These are phyloP conservation scores for Sporothrix protearum DNA, from an alignment of 2,329 filamentous ascomycete species.

Conservation along the genomic window DNA sequence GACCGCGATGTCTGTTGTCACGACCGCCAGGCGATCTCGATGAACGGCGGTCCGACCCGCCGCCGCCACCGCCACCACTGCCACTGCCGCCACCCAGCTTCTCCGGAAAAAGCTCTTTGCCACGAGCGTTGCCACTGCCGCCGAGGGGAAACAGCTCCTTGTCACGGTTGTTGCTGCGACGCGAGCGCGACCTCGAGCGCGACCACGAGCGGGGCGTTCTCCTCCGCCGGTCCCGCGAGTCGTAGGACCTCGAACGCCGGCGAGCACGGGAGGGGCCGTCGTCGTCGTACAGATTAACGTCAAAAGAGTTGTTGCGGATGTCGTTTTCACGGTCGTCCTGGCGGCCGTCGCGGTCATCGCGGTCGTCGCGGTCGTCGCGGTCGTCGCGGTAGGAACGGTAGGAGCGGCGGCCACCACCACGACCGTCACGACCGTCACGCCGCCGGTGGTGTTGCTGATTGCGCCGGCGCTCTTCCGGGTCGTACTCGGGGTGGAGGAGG, in stretches of 20 bases:
- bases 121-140: background rate
- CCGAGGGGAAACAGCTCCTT: constrained; percentile 62
- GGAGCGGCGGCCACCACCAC: constrained; percentile 27
- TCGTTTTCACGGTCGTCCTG: constrained; percentile 49
- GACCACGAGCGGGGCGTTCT: constrained; percentile 6
- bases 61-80: background rate
- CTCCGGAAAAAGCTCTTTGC: constrained; percentile 25
- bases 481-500: constrained; percentile 82
- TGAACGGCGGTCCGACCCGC: background rate
- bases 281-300: constrained; percentile 64
- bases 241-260: constrained; percentile 24
- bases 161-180: constrained; percentile 43
- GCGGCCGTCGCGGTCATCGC: constrained; percentile 36
- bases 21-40: background rate
- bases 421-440: constrained; percentile 31
- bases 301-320: constrained; percentile 54
- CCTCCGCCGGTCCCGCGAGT: background rate
- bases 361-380: constrained; percentile 31
- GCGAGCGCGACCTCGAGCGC: constrained; percentile 5
- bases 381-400: constrained; percentile 26
- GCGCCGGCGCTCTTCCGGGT: constrained; percentile 69
- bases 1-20: constrained; percentile 37
- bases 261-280: constrained; percentile 42
- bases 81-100: background rate
- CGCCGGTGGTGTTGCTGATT: constrained; percentile 46